Conservation (phyloP, 768 basidiomycete species). For the Dacryopinax primogenitus region DNA sequence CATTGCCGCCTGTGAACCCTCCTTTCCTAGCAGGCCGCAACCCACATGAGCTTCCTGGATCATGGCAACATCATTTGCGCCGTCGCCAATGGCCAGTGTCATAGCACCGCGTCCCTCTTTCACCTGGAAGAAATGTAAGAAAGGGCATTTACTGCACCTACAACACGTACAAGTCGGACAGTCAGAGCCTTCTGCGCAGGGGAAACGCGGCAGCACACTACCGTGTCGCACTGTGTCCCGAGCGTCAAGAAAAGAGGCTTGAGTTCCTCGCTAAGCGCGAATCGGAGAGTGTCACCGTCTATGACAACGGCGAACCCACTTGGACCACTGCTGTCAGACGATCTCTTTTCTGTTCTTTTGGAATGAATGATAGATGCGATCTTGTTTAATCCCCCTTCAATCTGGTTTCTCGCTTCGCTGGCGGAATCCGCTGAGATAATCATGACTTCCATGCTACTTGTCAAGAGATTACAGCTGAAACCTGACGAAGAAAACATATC, state of each 20-base stretch:
- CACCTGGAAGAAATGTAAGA: conserved; percentile 40
- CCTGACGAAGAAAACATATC: conserved; percentile 26
- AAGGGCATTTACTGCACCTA: conserved; percentile 8
- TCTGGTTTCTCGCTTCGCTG: conserved; percentile 65
- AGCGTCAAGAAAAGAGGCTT: conserved; percentile 83
- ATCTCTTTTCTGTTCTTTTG: conserved; percentile 13
- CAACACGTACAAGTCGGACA: conserved; percentile 62
- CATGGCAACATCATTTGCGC: conserved; percentile 99
- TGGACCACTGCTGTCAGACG: conserved; percentile 12
- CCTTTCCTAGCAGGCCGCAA: conserved; percentile 82
- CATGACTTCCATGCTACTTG: conserved; percentile 93
- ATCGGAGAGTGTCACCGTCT: conserved; percentile 81
- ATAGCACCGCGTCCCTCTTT: conserved; percentile 92
- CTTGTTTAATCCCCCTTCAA: conserved; percentile 89
- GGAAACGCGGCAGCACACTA: conserved; percentile 95
- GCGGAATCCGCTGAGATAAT: conserved; percentile 76
- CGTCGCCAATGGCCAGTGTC: conserved; percentile 94
- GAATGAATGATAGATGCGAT: conserved; percentile 54
- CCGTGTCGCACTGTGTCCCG: conserved; percentile 92
- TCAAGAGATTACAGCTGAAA: conserved; percentile 88
- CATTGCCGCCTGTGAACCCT: conserved; percentile 98
- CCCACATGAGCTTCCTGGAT: conserved; percentile 99
- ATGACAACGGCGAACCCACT: conserved; percentile 87
- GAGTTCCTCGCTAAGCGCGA: conserved; percentile 62
- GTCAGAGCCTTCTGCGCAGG: conserved; percentile 97